Base-by-base conservation (phyloP, 2,329 filamentous ascomycete species). In the Davidsoniella eucalypti region DNA sequence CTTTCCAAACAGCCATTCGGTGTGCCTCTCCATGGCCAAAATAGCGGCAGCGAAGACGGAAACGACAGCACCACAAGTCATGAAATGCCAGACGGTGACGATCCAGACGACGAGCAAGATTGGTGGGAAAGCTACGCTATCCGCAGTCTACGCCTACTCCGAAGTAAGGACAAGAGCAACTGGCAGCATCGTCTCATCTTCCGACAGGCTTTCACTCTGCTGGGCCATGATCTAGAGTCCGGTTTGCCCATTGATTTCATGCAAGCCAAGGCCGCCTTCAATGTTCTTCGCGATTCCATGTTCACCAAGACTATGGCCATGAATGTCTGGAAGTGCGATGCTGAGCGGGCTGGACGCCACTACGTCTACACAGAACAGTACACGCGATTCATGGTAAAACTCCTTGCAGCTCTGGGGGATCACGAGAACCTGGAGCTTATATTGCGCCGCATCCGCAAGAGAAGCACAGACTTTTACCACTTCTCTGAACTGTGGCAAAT, bases 241-340 rank as follows among this genome's bases (percentile, higher is more conserved):
- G 23, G 37, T n/a, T 5, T 37, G 17, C 40, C 40, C 10, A 50
- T 53, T 38, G 69, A 56, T 4, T 63, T 72, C 12, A 76, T 74
- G 29, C 81, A 84, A 18, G 88, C 87, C 57, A 76, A 81, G 59
- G 84, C 90, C 50, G 76, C 93, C 12, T 88, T 87, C 46, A 73
- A 78, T 49, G 83, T 94, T 40, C 82, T 94, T 49, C 66, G 73
- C 43, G 75, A 79, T 52, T 75, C 70, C 54, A 79, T 79, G 75
- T 90, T 94, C 57, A 94, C 88, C 38, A 94, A 94, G 66, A 94
- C 87, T 0, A 94, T 94, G 82, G 82, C 84, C 1, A 80, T 94
- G 63, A 90, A 93, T 60, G 87, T 95, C 3, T 95, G 88, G 88
- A 90, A 88, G 57, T 92, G 88, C 37, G 88, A 94, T 56, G 80